These are phyloP conservation scores for Sporisorium exsertum DNA, from an alignment of 1,284 basidiomycete genomes.

Conservation along the genomic window DNA sequence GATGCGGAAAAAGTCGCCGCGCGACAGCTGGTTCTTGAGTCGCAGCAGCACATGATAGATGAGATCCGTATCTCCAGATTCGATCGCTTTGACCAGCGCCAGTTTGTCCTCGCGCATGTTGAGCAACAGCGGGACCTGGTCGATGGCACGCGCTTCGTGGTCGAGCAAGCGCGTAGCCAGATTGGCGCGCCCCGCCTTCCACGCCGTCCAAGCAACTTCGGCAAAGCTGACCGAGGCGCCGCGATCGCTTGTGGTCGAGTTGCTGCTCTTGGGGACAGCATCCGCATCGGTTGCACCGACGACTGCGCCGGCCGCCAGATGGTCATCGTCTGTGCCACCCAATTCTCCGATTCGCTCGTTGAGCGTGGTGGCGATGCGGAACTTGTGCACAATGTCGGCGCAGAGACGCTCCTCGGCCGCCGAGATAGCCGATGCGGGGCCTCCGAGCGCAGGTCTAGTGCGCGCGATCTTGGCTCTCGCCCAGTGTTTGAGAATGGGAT, in stretches of 20 bases:
- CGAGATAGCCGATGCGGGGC: slow-evolving; percentile 29
- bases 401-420: slow-evolving; percentile 80
- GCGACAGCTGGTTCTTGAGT: slow-evolving; percentile 79
- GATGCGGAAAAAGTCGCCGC: slow-evolving; percentile 93
- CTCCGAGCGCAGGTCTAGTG: slow-evolving; percentile 71
- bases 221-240: slow-evolving; percentile 81
- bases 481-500: slow-evolving; percentile 93
- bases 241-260: slow-evolving; percentile 3
- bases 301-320: background rate
- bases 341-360: slow-evolving; percentile 35
- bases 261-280: background rate
- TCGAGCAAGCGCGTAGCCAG: slow-evolving; percentile 94
- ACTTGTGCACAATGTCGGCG: slow-evolving; percentile 85
- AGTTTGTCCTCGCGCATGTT: slow-evolving; percentile 93
- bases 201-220: slow-evolving; percentile 92
- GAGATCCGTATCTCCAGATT: slow-evolving; percentile 94
- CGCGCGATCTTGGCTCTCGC: slow-evolving; percentile 88
- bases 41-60: slow-evolving; percentile 54
- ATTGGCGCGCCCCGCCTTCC: slow-evolving; percentile 86
- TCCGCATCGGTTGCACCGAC: background rate
- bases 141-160: slow-evolving; percentile 86
- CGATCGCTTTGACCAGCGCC: slow-evolving; percentile 88
- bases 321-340: slow-evolving; percentile 25
- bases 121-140: slow-evolving; percentile 91
- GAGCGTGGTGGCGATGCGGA: slow-evolving; percentile 74